phyloP scores from a whole-genome alignment of 805 yeast species.

The Dipodascus albidus region DNA sequence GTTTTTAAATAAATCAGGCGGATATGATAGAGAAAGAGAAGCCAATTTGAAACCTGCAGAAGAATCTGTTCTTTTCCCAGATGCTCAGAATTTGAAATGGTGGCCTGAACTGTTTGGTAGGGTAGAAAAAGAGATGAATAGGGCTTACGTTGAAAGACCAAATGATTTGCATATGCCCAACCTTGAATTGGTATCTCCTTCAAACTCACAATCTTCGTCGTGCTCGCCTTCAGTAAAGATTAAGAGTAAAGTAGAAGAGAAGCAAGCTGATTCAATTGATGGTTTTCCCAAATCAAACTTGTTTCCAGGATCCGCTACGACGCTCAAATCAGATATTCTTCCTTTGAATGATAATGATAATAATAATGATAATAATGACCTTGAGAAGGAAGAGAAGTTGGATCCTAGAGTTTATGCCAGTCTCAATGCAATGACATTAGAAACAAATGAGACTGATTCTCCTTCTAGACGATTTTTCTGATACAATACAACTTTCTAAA shows the following conservation, averaged over 20 bases:
- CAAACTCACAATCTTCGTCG: not conserved
- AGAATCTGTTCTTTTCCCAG: constrained; percentile 43
- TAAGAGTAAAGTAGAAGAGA: not conserved
- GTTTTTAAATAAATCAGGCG: constrained; percentile 39
- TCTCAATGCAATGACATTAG: not conserved
- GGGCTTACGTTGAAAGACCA: constrained; percentile 3
- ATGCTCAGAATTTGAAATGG: constrained; percentile 58
- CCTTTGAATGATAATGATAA: not conserved
- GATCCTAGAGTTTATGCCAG: not conserved
- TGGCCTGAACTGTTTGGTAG: constrained; percentile 84
- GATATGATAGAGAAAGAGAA: constrained; percentile 25
- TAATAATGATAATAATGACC: not conserved
- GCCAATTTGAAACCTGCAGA: constrained; percentile 14
- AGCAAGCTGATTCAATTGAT: too few species aligned
- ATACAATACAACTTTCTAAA: not conserved
- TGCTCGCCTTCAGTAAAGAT: not conserved
- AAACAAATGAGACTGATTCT: not conserved
- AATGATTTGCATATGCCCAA: not conserved
- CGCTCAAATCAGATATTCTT: too few species aligned
- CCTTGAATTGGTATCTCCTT: not conserved
- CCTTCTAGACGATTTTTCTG: not conserved
- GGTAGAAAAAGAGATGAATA: constrained; percentile 54
- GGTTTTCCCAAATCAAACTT: not conserved
- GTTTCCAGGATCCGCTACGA: not conserved
- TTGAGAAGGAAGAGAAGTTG: not conserved